phyloP scores from a whole-genome alignment of 495 filamentous ascomycete species.

The Neurospora sp. region DNA sequence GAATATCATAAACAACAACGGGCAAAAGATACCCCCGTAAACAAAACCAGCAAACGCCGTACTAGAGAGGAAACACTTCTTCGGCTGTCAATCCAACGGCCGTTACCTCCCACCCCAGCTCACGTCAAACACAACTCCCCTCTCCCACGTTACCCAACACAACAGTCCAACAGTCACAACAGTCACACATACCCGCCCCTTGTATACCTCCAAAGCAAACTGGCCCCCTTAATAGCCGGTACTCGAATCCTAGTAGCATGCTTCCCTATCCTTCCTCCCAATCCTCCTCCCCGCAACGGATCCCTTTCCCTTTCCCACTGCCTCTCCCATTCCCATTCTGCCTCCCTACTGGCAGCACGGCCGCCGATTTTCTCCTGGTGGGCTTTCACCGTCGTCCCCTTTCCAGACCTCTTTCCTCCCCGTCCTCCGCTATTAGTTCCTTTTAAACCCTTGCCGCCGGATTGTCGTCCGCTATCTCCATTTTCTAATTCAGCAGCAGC shows the following conservation, averaged over 20 bases:
- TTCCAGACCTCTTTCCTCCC: neutral
- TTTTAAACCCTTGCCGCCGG: neutral
- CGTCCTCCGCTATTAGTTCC: neutral
- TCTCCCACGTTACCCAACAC: neutral
- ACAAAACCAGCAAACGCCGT: neutral
- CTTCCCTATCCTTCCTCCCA: neutral
- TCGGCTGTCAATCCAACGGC: neutral
- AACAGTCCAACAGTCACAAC: neutral
- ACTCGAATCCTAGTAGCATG: slow-evolving; percentile 6
- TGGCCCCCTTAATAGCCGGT: slow-evolving; percentile 21
- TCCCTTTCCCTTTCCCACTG: neutral
- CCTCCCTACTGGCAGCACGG: neutral
- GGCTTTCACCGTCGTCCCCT: neutral
- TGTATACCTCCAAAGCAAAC: slow-evolving; percentile 27
- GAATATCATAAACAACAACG: neutral
- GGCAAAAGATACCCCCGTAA: neutral
- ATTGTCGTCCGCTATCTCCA: too few species aligned
- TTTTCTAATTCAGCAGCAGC: too few species aligned
- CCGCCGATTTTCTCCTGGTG: neutral
- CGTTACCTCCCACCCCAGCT: neutral
- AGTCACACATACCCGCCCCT: slow-evolving; percentile 16
- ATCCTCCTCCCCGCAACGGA: neutral
- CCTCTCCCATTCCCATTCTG: slow-evolving; percentile 3
- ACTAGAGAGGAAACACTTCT: too few species aligned
- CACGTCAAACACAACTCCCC: neutral